Evolutionary conservation across 306 rosid species (phyloP), one percentile per base, ranked within the genome.

Genomic region (Rosa chinensis): DNA sequence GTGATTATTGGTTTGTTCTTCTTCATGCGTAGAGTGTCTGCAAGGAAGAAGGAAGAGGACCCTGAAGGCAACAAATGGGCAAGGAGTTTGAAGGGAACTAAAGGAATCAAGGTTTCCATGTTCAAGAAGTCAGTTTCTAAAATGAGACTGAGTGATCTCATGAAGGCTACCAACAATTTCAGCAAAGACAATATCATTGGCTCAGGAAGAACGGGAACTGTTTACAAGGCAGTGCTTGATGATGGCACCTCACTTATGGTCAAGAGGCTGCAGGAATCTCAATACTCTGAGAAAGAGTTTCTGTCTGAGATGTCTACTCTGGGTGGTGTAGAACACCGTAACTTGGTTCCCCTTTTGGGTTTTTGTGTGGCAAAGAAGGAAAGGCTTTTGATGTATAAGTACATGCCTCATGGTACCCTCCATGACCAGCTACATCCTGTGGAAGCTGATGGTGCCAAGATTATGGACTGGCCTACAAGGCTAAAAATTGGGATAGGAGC

Each of bases 11-110:
- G 20, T 10, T 78, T 92, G 87, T 79, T 89, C 77, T 91, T 91
- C 93, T 88, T 85, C 81, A 72, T 88, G 79, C 92, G 95, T 42
- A 85, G 88, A 6, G 88, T 81, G 66, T 45, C 89, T 37, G 81
- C 79, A 85, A 90, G 72, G 79, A 91, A 85, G 86, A 89, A 89
- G 85, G 94, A 90, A 69, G 92, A 93, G 78, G 97, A 91, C 43
- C 97, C 98, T 8, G 92, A 93, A 86, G 98, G 97, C 59, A 93
- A 93, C 88, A 93, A 93, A 82, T 93, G 98, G 98, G 97, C 97
- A n/a, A 90, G 87, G 87, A 89, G 75, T 83, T 59, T 93, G 13
- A 93, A 89, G 88, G 93, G 94, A 84, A 82, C 89, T 49, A 94
- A 94, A 80, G 83, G 76, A 81, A 87, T 93, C 78, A 92, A 94